Percentiles rank a stretch among this genome's conserved stretches.
Conservation (phyloP, 1,284 basidiomycete genomes). For the Ceratobasidium sp. region DNA sequence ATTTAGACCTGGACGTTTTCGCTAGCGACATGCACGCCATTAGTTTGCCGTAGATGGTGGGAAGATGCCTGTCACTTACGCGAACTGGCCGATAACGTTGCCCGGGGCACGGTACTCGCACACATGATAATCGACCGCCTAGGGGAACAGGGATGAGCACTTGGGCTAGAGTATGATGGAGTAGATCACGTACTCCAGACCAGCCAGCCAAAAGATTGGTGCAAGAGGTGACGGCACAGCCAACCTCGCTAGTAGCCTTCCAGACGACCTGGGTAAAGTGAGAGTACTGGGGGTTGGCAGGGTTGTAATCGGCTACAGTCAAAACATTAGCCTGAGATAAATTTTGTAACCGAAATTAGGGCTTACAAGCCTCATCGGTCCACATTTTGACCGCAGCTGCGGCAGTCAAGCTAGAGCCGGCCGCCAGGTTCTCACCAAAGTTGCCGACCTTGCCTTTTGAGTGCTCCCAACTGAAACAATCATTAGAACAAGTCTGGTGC, state of each 20-base stretch:
- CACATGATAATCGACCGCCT: conserved; percentile 65
- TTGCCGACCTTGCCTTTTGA: conserved; percentile 55
- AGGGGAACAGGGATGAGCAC: conserved; percentile 8
- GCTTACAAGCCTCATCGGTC: conserved; percentile 62
- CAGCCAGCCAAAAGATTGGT: conserved; percentile 17
- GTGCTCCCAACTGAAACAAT: conserved; percentile 56
- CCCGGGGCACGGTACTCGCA: conserved; percentile 74
- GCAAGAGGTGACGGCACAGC: conserved; percentile 64
- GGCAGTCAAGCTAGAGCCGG: conserved; percentile 64
- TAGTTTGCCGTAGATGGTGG: neutral
- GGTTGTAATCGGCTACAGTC: conserved; percentile 52
- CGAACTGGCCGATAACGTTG: conserved; percentile 70
- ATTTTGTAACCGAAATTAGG: neutral
- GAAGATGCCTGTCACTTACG: conserved; percentile 55
- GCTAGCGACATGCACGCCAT: neutral
- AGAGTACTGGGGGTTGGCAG: conserved; percentile 51
- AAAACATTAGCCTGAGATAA: neutral
- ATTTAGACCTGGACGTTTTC: conserved; percentile 38
- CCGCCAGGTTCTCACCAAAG: conserved; percentile 68
- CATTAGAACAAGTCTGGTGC: neutral
- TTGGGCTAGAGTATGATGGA: neutral
- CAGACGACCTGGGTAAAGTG: conserved; percentile 69
- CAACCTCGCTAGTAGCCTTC: conserved; percentile 64
- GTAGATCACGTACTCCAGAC: neutral
- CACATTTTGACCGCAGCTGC: conserved; percentile 62